These are phyloP conservation scores for Petrea volubilis DNA, from an alignment of 257 asterid species.

Conservation along the genomic window DNA sequence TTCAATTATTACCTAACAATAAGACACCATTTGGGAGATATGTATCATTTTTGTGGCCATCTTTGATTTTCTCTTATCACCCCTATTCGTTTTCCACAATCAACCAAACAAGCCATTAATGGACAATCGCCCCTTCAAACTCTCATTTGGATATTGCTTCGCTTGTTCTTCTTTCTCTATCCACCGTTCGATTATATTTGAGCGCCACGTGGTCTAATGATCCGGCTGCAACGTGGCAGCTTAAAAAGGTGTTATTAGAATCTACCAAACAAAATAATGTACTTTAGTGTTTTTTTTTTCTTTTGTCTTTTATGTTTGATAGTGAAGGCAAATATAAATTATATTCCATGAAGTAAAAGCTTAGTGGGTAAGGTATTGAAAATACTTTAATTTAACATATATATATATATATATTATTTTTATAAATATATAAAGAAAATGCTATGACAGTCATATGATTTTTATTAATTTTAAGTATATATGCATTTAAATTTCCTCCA, in stretches of 20 bases:
- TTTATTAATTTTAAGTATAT: too few relatives aligned
- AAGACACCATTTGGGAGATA: too few relatives aligned
- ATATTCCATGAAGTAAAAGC: constrained; percentile 26
- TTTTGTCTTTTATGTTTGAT: not conserved
- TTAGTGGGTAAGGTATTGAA: constrained; percentile 26
- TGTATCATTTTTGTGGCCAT: not conserved
- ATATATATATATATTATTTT: not conserved
- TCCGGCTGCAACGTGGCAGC: constrained; percentile 20
- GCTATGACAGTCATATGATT: too few relatives aligned
- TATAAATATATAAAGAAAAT: too few relatives aligned
- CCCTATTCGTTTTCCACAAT: constrained; percentile 5
- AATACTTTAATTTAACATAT: not conserved
- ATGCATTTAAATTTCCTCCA: too few relatives aligned
- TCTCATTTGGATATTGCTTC: not conserved
- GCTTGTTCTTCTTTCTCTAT: not conserved
- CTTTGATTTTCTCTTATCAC: not conserved
- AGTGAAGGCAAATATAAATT: constrained; percentile 21
- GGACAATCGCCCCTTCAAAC: constrained; percentile 9
- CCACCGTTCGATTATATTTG: not conserved
- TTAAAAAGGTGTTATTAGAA: not conserved
- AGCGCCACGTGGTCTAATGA: constrained; percentile 20
- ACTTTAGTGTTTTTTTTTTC: not conserved
- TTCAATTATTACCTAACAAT: too few relatives aligned
- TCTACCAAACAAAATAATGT: not conserved
- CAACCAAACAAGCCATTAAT: not conserved